Conservation (phyloP, 192 early-diverging fungal genomes). For the Spizellomyces punctatus region DNA sequence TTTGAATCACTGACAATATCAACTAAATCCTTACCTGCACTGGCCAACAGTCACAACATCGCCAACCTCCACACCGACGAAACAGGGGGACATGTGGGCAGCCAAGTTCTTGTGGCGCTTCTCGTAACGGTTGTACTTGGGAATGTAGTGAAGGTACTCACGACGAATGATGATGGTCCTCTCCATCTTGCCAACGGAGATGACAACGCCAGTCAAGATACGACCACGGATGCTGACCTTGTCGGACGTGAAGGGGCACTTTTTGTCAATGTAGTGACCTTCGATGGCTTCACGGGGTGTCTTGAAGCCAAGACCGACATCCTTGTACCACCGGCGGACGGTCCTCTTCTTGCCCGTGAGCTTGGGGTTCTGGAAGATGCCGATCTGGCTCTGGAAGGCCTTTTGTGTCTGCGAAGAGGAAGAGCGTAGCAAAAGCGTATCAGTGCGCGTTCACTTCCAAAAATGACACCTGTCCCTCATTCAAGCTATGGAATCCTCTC, state of each 20-base stretch:
- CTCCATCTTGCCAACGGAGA: conserved; percentile 95
- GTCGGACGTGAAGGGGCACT: conserved; percentile 97
- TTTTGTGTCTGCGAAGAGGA: conserved; percentile 75
- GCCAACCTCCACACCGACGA: conserved; percentile 86
- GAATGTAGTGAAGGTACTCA: conserved; percentile 99
- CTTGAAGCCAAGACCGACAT: conserved; percentile 99
- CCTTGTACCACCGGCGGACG: conserved; percentile 95
- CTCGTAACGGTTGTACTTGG: conserved; percentile 99
- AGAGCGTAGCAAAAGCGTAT: background rate
- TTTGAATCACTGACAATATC: conserved; percentile 8
- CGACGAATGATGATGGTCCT: conserved; percentile 97
- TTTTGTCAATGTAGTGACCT: conserved; percentile 99
- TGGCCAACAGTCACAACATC: conserved; percentile 98
- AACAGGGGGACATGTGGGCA: conserved; percentile 92
- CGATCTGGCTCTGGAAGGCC: conserved; percentile 96
- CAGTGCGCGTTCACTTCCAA: background rate
- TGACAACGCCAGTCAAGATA: conserved; percentile 91
- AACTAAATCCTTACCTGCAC: conserved; percentile 68
- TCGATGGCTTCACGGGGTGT: conserved; percentile 97
- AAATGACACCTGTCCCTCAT: background rate
- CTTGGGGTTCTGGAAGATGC: conserved; percentile 93
- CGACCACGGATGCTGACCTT: conserved; percentile 97
- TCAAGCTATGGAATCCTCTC: background rate
- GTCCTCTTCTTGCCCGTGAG: conserved; percentile 66
- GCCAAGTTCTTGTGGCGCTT: conserved; percentile 99